These are phyloP conservation scores for Verbascum thapsus DNA, from an alignment of 257 asterid genomes.

Conservation along the genomic window DNA sequence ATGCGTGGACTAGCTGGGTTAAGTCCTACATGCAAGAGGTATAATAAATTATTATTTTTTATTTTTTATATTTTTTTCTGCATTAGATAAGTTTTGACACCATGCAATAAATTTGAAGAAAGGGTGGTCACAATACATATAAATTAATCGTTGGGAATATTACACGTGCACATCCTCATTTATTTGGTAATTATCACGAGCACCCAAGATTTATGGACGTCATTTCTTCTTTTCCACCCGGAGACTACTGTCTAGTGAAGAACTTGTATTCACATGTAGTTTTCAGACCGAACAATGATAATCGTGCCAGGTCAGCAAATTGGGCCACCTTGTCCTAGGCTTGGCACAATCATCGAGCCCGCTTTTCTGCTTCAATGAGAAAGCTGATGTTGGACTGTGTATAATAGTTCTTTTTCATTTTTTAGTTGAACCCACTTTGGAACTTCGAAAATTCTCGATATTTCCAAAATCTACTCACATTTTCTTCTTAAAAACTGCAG, in stretches of 20 bases:
- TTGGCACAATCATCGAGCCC: too few relatives aligned
- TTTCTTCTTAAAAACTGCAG: slow-evolving; percentile 37
- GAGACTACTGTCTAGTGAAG: neutral
- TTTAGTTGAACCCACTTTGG: neutral
- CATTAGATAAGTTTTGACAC: neutral
- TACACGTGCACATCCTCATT: too few relatives aligned
- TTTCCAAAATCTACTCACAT: neutral
- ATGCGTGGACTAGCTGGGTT: slow-evolving; percentile 95
- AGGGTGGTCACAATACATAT: neutral
- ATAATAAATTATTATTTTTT: slow-evolving; percentile 2
- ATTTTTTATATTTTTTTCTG: neutral
- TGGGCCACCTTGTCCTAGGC: too few relatives aligned
- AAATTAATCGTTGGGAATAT: neutral
- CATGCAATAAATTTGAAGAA: neutral
- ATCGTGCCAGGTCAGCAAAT: too few relatives aligned
- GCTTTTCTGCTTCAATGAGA: too few relatives aligned
- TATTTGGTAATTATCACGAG: too few relatives aligned
- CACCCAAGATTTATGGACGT: neutral
- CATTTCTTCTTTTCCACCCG: neutral
- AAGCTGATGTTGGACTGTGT: too few relatives aligned
- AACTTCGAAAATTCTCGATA: slow-evolving; percentile 8
- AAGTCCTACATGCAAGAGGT: slow-evolving; percentile 87
- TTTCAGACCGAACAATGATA: too few relatives aligned
- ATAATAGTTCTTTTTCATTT: neutral
- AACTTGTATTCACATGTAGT: too few relatives aligned